A percentile compares a stretch with the other conserved stretches of the same genome.
phyloP scores from a whole-genome alignment of 495 filamentous ascomycete species.

The Aspergillus homomorphus region DNA sequence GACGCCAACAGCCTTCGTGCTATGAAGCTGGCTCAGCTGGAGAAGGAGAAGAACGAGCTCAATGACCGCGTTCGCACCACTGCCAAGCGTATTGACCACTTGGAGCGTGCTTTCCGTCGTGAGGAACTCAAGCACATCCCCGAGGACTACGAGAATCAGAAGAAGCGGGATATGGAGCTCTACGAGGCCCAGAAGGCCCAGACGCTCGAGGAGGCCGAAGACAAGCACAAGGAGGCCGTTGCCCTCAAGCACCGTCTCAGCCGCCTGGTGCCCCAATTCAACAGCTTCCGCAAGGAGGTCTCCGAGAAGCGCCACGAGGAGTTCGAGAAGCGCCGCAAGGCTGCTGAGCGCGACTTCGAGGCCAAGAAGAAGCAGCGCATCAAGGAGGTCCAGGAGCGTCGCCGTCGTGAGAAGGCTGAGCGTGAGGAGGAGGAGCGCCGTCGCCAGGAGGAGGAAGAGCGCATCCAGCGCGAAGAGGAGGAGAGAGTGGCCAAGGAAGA shows the following conservation, averaged over 20 bases:
- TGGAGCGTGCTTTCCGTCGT: slow-evolving; percentile 93
- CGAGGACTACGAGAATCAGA: slow-evolving; percentile 82
- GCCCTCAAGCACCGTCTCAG: slow-evolving; percentile 87
- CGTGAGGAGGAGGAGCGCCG: slow-evolving; percentile 74
- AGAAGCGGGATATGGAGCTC: slow-evolving; percentile 71
- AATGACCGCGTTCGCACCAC: slow-evolving; percentile 86
- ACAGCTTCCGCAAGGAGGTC: slow-evolving; percentile 72
- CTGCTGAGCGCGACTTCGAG: slow-evolving; percentile 85
- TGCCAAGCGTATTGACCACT: slow-evolving; percentile 93
- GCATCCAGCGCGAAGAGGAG: slow-evolving; percentile 71
- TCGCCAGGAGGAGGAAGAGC: slow-evolving; percentile 80
- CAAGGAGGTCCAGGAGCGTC: slow-evolving; percentile 77
- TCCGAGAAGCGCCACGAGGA: slow-evolving; percentile 86
- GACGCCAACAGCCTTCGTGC: slow-evolving; percentile 86
- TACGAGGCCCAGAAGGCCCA: slow-evolving; percentile 76
- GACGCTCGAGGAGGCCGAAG: slow-evolving; percentile 73
- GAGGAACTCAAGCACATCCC: slow-evolving; percentile 91
- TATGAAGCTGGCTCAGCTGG: slow-evolving; percentile 90
- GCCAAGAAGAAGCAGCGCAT: slow-evolving; percentile 80
- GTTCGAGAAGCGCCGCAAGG: slow-evolving; percentile 87
- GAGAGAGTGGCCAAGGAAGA: slow-evolving; percentile 74
- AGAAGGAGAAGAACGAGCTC: slow-evolving; percentile 95
- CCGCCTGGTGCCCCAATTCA: slow-evolving; percentile 77
- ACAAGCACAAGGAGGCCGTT: slow-evolving; percentile 86
- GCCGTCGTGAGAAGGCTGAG: slow-evolving; percentile 70